These are phyloP conservation scores for Phlyctochytrium bullatum DNA, from an alignment of 192 early-diverging fungal species.

Conservation along the genomic window DNA sequence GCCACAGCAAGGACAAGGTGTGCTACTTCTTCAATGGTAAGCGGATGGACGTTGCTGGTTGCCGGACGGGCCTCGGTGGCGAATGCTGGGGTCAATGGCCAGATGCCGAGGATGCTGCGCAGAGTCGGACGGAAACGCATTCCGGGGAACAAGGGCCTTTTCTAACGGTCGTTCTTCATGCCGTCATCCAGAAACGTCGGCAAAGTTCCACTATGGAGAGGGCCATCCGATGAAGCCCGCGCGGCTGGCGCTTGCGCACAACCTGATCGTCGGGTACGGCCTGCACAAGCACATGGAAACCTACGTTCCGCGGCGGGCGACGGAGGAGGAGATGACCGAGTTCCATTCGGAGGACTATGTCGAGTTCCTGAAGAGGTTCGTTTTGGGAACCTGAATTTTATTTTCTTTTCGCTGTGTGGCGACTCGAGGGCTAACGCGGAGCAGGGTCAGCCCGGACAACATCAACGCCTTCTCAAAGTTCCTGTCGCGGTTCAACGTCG, in stretches of 20 bases:
- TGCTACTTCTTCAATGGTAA: constrained; percentile 28
- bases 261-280: constrained; percentile 88
- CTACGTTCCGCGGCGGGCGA: constrained; percentile 75
- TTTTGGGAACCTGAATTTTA: too few relatives aligned
- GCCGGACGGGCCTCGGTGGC: too few relatives aligned
- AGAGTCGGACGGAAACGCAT: background rate
- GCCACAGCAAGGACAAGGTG: constrained; percentile 21
- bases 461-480: constrained; percentile 36
- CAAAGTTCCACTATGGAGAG: constrained; percentile 37
- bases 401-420: background rate
- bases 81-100: background rate
- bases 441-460: constrained; percentile 56
- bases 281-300: constrained; percentile 89
- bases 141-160: background rate
- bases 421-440: background rate
- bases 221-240: constrained; percentile 99
- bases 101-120: background rate
- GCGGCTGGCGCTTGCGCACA: constrained; percentile 88
- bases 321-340: constrained; percentile 83
- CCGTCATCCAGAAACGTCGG: constrained; percentile 19
- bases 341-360: constrained; percentile 96
- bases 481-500: constrained; percentile 66
- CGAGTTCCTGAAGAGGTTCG: constrained; percentile 68
- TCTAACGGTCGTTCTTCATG: background rate
- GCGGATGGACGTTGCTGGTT: too few relatives aligned